Conservation (phyloP, 257 asterid species). For the Capsicum pubescens region DNA sequence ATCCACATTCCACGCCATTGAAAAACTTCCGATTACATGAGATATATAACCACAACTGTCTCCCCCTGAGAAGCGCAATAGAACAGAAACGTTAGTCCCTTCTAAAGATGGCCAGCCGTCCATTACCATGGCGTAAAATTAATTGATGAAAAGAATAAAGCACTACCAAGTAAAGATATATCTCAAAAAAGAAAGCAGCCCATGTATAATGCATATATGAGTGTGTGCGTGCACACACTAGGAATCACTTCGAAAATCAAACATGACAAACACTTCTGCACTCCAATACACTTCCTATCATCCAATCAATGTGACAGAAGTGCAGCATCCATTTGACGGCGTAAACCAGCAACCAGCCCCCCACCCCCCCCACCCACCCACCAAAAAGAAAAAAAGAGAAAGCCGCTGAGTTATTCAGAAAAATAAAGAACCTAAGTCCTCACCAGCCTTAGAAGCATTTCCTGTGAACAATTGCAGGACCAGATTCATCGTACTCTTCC, state of each 20-base stretch:
- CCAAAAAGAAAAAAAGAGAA: not conserved
- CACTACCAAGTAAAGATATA: not conserved
- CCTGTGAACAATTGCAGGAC: constrained; percentile 32
- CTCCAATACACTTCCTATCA: not conserved
- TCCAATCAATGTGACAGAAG: not conserved
- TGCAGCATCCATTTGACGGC: not conserved
- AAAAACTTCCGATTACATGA: constrained; percentile 1
- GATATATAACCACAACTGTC: constrained; percentile 20
- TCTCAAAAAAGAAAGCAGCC: not conserved
- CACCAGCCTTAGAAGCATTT: constrained; percentile 25
- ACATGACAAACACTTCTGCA: not conserved
- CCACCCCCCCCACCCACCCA: too few species aligned
- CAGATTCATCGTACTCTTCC: constrained; percentile 34
- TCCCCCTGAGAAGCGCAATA: constrained; percentile 11
- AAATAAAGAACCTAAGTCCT: not conserved
- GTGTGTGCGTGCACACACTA: not conserved
- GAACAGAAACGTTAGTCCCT: not conserved
- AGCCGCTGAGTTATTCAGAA: not conserved
- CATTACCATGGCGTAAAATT: not conserved
- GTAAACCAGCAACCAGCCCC: too few species aligned
- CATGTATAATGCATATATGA: not conserved
- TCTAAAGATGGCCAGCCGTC: not conserved
- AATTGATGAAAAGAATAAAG: not conserved
- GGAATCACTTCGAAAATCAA: not conserved
- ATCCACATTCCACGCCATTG: constrained; percentile 18